Base-by-base conservation (phyloP, 2,329 filamentous ascomycete genomes). In the Bipolaris sorokiniana region DNA sequence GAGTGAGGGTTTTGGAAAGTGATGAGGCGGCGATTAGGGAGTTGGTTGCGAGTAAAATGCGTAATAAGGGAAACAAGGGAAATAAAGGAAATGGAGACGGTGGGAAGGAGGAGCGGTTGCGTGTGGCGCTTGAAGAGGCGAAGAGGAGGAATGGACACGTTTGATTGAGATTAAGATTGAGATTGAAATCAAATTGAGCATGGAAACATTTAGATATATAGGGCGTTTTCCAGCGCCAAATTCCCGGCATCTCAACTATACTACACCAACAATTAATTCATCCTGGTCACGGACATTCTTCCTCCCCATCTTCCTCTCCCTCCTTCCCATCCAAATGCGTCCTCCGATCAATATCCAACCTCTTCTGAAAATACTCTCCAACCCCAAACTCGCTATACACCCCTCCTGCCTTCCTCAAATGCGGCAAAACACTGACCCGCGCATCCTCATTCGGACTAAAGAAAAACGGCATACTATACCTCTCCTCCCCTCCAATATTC, bases 81-180 rank as follows among this genome's bases (percentile, higher is more conserved):
- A 69, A 71, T 16, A 45, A 40, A 48, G 50, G 69, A 13, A 69
- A 71, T 16, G 31, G 38, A 28, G 65, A 26, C 5, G 64, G 61
- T 28, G 77, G 81, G 58, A 81, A 81, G 64, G 76, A 82, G 57
- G 73, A 78, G 56, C 76, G 82, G 61, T 67, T 84, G 48, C 79
- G 78, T 44, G 79, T 73, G 61, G 83, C 83, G 31, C 67, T 85
- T 51, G 82, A 84, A 58, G 79, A 81, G 54, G 83, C 83, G 7
- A 85, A 84, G 74, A 79, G 76, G 71, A 77, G 83, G 59, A 85
- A 86, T 71, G 81, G 74, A 7, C 63, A 74, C 59, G 57, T 33
- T 9, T 66, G 38, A 56, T 7, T 42, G 20, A 15, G 15, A 36
- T 47, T 22, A 20, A 23, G 5, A 28, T 28, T 2, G 10, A 28